Conservation (phyloP, 2,329 filamentous ascomycete genomes). For the Macrophomina pseudophaseolina region DNA sequence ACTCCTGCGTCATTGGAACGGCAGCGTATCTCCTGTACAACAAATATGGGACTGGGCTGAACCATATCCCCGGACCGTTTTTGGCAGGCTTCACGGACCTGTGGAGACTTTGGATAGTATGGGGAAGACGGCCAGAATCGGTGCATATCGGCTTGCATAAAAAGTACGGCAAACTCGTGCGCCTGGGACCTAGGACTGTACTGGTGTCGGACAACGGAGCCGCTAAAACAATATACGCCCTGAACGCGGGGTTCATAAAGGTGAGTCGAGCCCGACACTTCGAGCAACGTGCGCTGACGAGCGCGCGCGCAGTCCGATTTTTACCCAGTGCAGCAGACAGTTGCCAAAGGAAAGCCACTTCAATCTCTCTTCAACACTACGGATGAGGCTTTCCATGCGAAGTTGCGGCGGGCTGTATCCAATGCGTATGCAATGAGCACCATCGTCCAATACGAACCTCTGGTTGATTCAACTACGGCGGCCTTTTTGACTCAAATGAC, state of each 20-base stretch:
- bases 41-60: conserved; percentile 4
- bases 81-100: conserved; percentile 70
- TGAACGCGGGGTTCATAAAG: conserved; percentile 35
- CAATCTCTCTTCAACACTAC: background rate
- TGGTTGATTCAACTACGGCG: conserved; percentile 37
- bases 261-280: background rate
- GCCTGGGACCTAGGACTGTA: conserved; percentile 83
- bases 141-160: conserved; percentile 69
- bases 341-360: background rate
- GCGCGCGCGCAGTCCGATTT: background rate
- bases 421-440: conserved; percentile 34
- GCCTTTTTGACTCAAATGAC: conserved; percentile 35
- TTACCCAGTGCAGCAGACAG: conserved; percentile 6
- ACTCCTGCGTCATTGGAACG: background rate
- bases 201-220: conserved; percentile 63
- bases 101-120: conserved; percentile 68
- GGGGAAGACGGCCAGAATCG: conserved; percentile 60
- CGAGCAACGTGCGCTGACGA: background rate
- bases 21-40: background rate
- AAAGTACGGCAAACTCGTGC: conserved; percentile 73
- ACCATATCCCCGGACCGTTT: conserved; percentile 62
- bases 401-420: conserved; percentile 15
- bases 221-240: conserved; percentile 65
- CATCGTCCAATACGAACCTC: conserved; percentile 33
- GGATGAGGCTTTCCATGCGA: conserved; percentile 33